Conservation (phyloP, 768 basidiomycete species). For the Boletus insuetus region DNA sequence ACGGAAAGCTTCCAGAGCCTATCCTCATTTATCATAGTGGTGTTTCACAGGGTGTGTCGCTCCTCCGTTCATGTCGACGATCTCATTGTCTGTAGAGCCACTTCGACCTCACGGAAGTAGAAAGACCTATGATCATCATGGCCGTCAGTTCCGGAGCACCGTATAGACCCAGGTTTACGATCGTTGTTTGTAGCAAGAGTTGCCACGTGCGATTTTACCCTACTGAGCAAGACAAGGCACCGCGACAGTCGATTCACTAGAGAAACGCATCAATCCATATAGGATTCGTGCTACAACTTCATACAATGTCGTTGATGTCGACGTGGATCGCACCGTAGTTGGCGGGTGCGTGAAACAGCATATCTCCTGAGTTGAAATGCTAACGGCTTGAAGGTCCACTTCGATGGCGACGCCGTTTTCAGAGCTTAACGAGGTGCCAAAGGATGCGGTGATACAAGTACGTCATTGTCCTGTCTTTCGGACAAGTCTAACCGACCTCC, state of each 20-base stretch:
- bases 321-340: background rate
- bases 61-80: background rate
- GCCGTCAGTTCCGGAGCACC: background rate
- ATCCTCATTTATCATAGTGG: background rate
- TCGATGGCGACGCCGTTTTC: too few relatives aligned
- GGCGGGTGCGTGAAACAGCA: background rate
- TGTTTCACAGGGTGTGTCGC: background rate
- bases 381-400: background rate
- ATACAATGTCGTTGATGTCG: background rate
- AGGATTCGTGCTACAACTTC: background rate
- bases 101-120: background rate
- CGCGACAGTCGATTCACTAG: background rate
- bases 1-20: background rate
- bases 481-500: background rate
- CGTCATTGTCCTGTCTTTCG: background rate
- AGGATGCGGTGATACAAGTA: background rate
- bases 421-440: background rate
- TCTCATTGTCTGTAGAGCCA: background rate
- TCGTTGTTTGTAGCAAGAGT: background rate
- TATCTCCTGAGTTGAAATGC: background rate
- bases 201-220: background rate
- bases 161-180: background rate
- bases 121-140: background rate
- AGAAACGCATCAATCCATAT: background rate
- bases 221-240: background rate